Evolutionary conservation across 352 stramenopile genomes (phyloP), one percentile per base, ranked within the genome.

Genomic region (Thraustochytrium sp.): DNA sequence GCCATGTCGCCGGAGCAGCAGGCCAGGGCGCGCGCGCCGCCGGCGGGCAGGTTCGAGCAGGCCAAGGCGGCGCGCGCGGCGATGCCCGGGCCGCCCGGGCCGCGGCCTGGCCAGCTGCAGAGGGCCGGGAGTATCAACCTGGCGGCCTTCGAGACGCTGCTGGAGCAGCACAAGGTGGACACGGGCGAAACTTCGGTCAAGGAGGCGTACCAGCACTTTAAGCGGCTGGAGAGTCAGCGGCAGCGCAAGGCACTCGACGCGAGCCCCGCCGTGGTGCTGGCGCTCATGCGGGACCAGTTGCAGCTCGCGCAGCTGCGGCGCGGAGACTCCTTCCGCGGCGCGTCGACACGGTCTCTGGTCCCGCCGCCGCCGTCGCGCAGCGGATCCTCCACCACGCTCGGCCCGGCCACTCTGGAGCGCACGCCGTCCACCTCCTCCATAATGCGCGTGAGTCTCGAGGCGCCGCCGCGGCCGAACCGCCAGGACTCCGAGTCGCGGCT

Each of bases 151-250:
- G 44, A 76, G 68, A 16, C 31, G 34, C 46, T 80, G 63, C 68
- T 80, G 21, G 31, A 80, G 23, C 13, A 53, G 31, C 23, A 46
- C n/a, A 68, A 53, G 1, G 49, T 80, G 18, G 68, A 42, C 37
- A 29, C 26, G 3, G 68, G 68, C 16, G 68, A 80, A 13, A 34
- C 46, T 16, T 26, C 68, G 26, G 68, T 80, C 2, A 80, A 80
- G 68, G 68, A 80, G 53, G 68, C 68, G 23, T 80, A 80, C 40
- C 68, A 80, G 31, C 3, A 72, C 68, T 80, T 80, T 44, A 80
- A 80, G 53, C 48, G 68, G 5, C 63, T 80, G n/a, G 68, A 80
- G 38, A 80, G 68, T 26, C 40, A 46, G 42, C 34, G 68, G 53
- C 18, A 55, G 9, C 34, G 68, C 23, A 80, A 80, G n/a, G 21